Evolutionary conservation across 306 rosid genomes (phyloP), one percentile per base, ranked within the genome.

Genomic region (Cicer cuneatum): DNA sequence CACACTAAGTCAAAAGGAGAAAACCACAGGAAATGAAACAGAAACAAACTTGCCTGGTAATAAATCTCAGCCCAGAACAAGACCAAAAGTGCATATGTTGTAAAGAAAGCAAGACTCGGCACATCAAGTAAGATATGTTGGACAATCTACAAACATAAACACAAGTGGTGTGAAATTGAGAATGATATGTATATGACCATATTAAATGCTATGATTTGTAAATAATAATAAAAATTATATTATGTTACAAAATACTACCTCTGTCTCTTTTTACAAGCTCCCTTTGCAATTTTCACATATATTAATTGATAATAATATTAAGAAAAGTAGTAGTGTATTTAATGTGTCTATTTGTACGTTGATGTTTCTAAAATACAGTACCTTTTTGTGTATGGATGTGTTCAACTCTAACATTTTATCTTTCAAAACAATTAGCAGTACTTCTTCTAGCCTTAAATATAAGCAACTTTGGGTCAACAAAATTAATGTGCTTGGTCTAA

Each of bases 51-150:
- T 60, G 90, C 98, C 97, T 94, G 98, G 79, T 94, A 94, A 88
- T 94, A 94, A 76, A 94, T 94, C 81, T 94, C 98, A 1, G 98
- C 98, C 98, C 97, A 91, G 79, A 94, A 94, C 70, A 91, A 84
- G 85, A 88, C 94, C 88, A 94, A 75, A 6, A 94, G 93, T 1
- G 95, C 97, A 62, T 94, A 94, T 0, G 97, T 91, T 1, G 97
- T 94, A 86, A 94, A 94, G 88, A 94, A 94, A 63, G 90, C 95
- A 46, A 94, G 94, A 71, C 98, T 91, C 7, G 97, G 98, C 89
- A 86, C 38, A 65, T 91, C 98, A 81, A 94, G 92, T 87, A 94
- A 73, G 54, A 94, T 80, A 81, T 94, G 96, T 81, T 75, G 81
- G 67, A 82, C 76, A 88, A 88, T 91, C 98, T 94, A 84, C 60